These are phyloP conservation scores for Withania somnifera DNA, from an alignment of 305 asterid species.

Conservation along the genomic window DNA sequence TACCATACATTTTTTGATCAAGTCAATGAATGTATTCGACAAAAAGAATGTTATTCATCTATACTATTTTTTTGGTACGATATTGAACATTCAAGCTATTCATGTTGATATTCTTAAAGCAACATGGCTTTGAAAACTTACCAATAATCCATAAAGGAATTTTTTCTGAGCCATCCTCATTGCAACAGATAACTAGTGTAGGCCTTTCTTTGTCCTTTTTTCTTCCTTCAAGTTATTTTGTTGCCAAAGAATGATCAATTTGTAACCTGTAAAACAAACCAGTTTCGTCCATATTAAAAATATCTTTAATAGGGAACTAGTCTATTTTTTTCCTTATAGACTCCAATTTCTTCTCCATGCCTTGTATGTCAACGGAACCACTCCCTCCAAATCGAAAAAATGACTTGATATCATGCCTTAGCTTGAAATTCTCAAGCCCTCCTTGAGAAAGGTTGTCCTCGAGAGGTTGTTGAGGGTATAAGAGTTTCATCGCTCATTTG, in stretches of 20 bases:
- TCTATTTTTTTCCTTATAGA: not conserved
- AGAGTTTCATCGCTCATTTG: too few relatives aligned
- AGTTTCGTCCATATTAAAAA: not conserved
- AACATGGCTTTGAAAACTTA: not conserved
- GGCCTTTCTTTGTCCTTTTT: too few relatives aligned
- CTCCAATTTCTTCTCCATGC: too few relatives aligned
- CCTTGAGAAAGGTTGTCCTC: not conserved
- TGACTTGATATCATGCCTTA: too few relatives aligned
- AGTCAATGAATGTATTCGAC: not conserved
- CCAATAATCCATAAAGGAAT: not conserved
- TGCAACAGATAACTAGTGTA: too few relatives aligned
- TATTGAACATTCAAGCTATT: not conserved
- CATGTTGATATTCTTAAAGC: not conserved
- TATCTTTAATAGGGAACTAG: not conserved
- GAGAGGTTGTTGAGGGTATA: not conserved
- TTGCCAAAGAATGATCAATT: not conserved
- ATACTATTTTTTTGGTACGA: not conserved
- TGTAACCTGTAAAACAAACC: not conserved
- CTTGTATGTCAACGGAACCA: too few relatives aligned
- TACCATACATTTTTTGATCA: not conserved
- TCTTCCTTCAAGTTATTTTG: too few relatives aligned
- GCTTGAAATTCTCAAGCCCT: not conserved
- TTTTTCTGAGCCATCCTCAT: not conserved
- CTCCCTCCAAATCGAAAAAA: too few relatives aligned
- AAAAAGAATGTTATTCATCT: too few relatives aligned